Conservation (phyloP, 345 rosid species). For the Ceriops tagal region DNA sequence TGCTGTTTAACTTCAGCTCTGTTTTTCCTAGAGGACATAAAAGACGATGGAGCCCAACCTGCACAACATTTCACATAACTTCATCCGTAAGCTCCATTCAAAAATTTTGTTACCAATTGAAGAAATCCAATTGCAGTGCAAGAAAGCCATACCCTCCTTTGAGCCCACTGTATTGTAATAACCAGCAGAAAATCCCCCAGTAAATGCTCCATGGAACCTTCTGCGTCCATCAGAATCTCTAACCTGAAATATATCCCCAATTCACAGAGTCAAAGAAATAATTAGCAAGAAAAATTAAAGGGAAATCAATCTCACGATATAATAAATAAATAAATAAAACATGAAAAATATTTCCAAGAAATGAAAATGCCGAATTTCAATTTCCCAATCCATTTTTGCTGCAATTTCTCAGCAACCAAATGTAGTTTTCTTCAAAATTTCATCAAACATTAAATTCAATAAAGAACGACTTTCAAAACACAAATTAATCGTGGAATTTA, state of each 20-base stretch:
- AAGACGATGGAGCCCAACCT: slow-evolving; percentile 96
- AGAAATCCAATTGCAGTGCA: slow-evolving; percentile 1
- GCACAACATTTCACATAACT: slow-evolving; percentile 16
- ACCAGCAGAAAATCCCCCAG: slow-evolving; percentile 96
- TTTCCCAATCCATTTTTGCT: too few relatives aligned
- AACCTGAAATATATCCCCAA: slow-evolving; percentile 46
- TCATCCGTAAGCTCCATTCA: slow-evolving; percentile 3
- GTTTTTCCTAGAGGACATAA: slow-evolving; percentile 83
- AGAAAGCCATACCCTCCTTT: slow-evolving; percentile 61
- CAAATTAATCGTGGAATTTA: too few relatives aligned
- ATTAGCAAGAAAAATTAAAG: neutral
- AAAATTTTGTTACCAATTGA: neutral
- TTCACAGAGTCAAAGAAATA: neutral
- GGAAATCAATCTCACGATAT: neutral
- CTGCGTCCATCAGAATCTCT: slow-evolving; percentile 95
- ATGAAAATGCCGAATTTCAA: too few relatives aligned
- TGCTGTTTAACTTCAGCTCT: slow-evolving; percentile 92
- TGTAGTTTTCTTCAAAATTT: too few relatives aligned
- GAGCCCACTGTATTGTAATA: slow-evolving; percentile 89
- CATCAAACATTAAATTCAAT: too few relatives aligned
- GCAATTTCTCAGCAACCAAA: too few relatives aligned
- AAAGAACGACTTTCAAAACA: too few relatives aligned
- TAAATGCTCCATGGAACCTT: slow-evolving; percentile 97
- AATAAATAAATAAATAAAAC: neutral
- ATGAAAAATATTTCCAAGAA: too few relatives aligned